Conservation (phyloP, 352 stramenopile species). For the Aphanomyces invadans region DNA sequence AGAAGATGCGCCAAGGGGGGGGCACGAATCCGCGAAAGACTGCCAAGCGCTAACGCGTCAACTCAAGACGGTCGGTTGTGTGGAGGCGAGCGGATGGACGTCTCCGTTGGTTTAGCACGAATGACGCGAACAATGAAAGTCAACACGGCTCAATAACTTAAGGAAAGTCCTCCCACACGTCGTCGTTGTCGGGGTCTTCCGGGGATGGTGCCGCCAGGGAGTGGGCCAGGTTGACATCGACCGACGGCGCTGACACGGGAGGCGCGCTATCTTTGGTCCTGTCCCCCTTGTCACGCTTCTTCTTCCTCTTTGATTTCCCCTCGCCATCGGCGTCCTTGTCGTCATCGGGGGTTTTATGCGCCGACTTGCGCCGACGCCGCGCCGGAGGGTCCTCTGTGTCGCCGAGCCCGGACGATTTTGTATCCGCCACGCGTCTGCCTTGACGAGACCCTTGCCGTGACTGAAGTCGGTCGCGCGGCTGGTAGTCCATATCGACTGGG, state of each 20-base stretch:
- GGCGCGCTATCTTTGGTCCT: conserved; percentile 5
- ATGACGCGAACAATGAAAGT: no score
- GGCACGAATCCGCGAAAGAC: conserved; percentile 26
- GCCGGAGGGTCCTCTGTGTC: conserved; percentile 29
- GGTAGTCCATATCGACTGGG: conserved; percentile 44
- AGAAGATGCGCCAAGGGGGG: conserved; percentile 66
- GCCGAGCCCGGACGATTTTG: conserved; percentile 24
- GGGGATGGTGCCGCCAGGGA: neutral
- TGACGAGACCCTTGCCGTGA: conserved; percentile 66
- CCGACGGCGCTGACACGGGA: neutral
- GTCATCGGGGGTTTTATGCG: conserved; percentile 4
- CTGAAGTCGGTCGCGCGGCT: conserved; percentile 61
- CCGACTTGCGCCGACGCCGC: conserved; percentile 27
- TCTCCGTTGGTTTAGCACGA: no score
- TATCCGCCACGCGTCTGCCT: conserved; percentile 33
- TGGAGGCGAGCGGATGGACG: neutral
- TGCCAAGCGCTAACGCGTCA: conserved; percentile 5
- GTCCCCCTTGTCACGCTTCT: conserved; percentile 34
- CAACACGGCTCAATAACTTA: conserved; percentile 19
- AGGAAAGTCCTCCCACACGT: conserved; percentile 18
- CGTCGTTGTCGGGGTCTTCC: conserved; percentile 24
- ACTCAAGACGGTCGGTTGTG: no score
- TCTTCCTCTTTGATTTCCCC: conserved; percentile 53
- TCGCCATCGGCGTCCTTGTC: conserved; percentile 6
- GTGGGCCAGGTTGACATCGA: neutral